Percentiles rank a stretch among this genome's conserved stretches.
Evolutionary conservation across 768 basidiomycete genomes (phyloP).

Genomic region (Phaeotremella fagi): DNA sequence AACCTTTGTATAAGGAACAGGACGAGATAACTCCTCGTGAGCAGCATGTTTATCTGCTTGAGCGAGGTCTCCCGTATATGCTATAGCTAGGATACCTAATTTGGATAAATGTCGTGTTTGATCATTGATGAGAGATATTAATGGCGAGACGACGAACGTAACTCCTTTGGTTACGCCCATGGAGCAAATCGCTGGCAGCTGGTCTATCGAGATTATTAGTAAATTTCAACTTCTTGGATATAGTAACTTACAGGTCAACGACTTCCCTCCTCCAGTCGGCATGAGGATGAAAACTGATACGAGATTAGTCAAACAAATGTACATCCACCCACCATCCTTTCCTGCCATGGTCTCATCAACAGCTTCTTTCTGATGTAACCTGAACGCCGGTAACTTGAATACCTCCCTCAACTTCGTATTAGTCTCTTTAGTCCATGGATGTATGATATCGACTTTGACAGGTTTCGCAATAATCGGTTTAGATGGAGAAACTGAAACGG

Average conservation of each 20-base stretch:
- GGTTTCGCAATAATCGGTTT: conserved; percentile 4
- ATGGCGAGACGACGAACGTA: conserved; percentile 83
- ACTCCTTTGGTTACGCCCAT: conserved; percentile 70
- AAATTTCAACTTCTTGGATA: background rate
- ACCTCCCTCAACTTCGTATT: conserved; percentile 55
- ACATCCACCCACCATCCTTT: conserved; percentile 57
- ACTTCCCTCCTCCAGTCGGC: conserved; percentile 93
- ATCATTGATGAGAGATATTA: conserved; percentile 89
- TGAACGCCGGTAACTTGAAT: conserved; percentile 67
- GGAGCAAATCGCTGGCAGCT: conserved; percentile 74
- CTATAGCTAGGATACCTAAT: conserved; percentile 65
- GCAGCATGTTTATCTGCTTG: conserved; percentile 44
- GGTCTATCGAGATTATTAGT: conserved; percentile 51
- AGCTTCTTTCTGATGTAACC: conserved; percentile 78
- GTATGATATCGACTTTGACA: conserved; percentile 19
- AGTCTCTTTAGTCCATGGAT: conserved; percentile 54
- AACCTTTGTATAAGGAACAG: conserved; percentile 55
- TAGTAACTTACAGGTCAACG: conserved; percentile 61
- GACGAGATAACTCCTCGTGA: conserved; percentile 30
- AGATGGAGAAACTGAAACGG: conserved; percentile 4
- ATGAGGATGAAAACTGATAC: conserved; percentile 84
- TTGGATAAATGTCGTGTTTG: conserved; percentile 67
- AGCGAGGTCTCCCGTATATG: conserved; percentile 57
- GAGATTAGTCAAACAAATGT: too few relatives aligned
- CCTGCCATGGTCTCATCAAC: conserved; percentile 74